Percentiles rank a stretch among this genome's conserved stretches.
These are phyloP conservation scores for Chamaenerion angustifolium DNA, from an alignment of 345 rosid genomes.

Conservation along the genomic window DNA sequence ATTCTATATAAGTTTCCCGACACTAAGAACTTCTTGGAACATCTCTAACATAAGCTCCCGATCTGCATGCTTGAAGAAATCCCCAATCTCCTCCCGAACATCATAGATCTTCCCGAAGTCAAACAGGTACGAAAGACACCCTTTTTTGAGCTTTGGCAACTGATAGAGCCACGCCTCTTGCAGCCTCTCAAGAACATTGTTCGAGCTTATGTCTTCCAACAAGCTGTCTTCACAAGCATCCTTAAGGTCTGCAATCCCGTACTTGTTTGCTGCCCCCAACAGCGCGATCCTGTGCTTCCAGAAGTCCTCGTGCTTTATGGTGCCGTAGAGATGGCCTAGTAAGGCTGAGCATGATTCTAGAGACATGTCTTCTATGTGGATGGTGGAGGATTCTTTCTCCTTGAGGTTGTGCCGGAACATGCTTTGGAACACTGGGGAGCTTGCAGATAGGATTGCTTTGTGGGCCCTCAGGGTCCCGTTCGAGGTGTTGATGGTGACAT, in stretches of 20 bases:
- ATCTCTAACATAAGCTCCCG: slow-evolving; percentile 73
- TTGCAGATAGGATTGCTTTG: slow-evolving; percentile 70
- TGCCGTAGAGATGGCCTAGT: slow-evolving; percentile 73
- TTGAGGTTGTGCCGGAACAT: slow-evolving; percentile 83
- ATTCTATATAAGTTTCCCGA: slow-evolving; percentile 50
- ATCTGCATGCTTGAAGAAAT: slow-evolving; percentile 72
- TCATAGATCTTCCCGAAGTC: slow-evolving; percentile 88
- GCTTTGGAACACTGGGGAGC: slow-evolving; percentile 83
- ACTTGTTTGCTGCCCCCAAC: slow-evolving; percentile 76
- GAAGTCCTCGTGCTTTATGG: slow-evolving; percentile 65
- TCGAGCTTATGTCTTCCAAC: slow-evolving; percentile 69
- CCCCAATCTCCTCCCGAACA: slow-evolving; percentile 56
- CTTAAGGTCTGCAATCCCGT: slow-evolving; percentile 56
- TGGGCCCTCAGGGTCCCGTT: slow-evolving; percentile 73
- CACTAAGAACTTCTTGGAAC: slow-evolving; percentile 78
- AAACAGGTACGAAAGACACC: slow-evolving; percentile 67
- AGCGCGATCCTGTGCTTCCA: slow-evolving; percentile 78
- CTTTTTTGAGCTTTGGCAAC: slow-evolving; percentile 70
- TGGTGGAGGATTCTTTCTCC: slow-evolving; percentile 81
- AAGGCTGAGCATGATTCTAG: slow-evolving; percentile 70
- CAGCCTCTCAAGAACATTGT: slow-evolving; percentile 75
- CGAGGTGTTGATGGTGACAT: slow-evolving; percentile 60
- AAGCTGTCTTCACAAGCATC: slow-evolving; percentile 83
- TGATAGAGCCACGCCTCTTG: slow-evolving; percentile 92
- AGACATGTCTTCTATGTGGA: slow-evolving; percentile 74